Conservation (phyloP, 2,329 filamentous ascomycete genomes). For the Beauveria bassiana region DNA sequence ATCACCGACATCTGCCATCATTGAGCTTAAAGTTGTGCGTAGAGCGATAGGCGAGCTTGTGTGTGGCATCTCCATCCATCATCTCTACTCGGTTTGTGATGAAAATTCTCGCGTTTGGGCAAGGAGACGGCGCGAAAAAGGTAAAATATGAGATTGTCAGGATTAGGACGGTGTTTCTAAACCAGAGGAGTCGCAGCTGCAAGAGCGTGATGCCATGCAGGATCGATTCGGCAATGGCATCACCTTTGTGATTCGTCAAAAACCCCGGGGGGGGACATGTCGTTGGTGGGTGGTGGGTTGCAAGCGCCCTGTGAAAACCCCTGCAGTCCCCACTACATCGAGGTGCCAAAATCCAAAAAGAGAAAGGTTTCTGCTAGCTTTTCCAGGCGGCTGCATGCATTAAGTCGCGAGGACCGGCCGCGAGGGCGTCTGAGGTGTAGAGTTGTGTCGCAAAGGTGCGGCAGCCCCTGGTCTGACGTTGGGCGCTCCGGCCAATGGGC, state of each 20-base stretch:
- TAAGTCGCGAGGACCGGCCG: not conserved
- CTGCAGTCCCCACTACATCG: too few relatives aligned
- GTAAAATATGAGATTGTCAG: not conserved
- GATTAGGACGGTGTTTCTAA: conserved; percentile 3
- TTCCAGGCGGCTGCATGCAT: not conserved
- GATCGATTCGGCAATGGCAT: not conserved
- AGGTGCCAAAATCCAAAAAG: not conserved
- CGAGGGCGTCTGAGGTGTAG: not conserved
- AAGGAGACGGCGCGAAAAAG: not conserved
- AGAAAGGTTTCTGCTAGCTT: not conserved
- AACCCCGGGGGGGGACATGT: too few relatives aligned
- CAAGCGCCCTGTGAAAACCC: too few relatives aligned
- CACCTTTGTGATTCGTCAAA: not conserved
- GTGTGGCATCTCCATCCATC: too few relatives aligned
- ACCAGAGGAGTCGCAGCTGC: conserved; percentile 9
- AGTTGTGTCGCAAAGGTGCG: conserved; percentile 7
- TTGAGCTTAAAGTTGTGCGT: not conserved
- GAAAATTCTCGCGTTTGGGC: conserved; percentile 1
- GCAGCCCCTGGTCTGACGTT: conserved; percentile 6
- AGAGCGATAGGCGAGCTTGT: not conserved
- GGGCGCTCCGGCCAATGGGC: conserved; percentile 3
- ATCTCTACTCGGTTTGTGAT: not conserved
- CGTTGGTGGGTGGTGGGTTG: too few relatives aligned
- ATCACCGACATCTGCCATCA: not conserved
- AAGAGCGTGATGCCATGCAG: not conserved